Base-by-base conservation (phyloP, 768 basidiomycete species). In the Tylopilus sp. region DNA sequence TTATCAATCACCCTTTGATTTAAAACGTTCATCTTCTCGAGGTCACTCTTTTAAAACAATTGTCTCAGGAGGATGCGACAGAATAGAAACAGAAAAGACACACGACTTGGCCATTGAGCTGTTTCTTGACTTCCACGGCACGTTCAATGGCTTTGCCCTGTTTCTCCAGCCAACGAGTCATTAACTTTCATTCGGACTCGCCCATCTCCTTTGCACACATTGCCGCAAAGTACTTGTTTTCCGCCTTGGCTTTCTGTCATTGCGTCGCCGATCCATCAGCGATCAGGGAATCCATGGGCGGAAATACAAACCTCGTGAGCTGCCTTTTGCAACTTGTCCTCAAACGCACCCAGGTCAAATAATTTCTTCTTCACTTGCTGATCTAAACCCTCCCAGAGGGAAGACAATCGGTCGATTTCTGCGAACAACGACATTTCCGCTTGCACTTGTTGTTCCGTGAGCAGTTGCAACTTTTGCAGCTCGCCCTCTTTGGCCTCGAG, bases 181-280 rank as follows among this genome's bases (percentile, higher is more conserved):
- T 70, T 29, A 75, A 81, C 69, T 91, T 91, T 42, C 85, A 79
- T 65, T 93, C 90, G 2, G 74, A 75, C 29, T 93, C 90, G 3
- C 86, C 71, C 17, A 89, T 85, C 54, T 97, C 93, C 71, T 89
- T 93, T 52, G 87, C 85, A 28, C 93, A 85, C 86, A 96, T 90
- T 3, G 86, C 86, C 17, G 89, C 81, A 64, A 85, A 98, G 66
- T 84, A 98, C 69, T 95, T 98, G 75, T 94, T 96, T 54, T 98
- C 95, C 16, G 89, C 85, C 72, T 96, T 98, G 10, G 92, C 90
- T 86, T 91, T 92, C 92, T 98, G 71, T 31, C 19, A 16, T 22
- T 36, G 48, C 31, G 17, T 14, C 48, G 38, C 53, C 38, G 3
- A 11, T 1, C 22, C 47, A 19, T 55, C 36, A 56, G 22, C 24